Conservation (phyloP, 176 grass and related monocot genomes). For the Phoenix dactylifera region DNA sequence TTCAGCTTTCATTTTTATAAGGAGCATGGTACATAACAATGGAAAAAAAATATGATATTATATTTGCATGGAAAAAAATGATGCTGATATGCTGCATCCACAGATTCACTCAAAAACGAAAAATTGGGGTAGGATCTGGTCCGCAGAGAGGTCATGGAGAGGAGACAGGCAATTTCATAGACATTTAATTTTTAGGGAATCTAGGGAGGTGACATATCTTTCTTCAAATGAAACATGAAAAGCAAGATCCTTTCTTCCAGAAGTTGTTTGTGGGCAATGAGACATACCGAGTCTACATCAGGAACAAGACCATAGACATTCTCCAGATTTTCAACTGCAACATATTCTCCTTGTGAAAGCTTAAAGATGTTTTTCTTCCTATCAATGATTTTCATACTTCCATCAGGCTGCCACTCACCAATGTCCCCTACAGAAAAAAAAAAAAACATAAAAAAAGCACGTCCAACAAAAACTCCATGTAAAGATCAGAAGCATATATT, state of each 20-base stretch:
- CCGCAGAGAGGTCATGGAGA: too few relatives aligned
- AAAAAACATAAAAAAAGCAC: too few relatives aligned
- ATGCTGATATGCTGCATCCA: too few relatives aligned
- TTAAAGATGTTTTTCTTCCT: conserved; percentile 95
- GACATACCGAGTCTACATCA: conserved; percentile 61
- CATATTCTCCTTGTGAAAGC: conserved; percentile 90
- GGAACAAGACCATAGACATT: conserved; percentile 69
- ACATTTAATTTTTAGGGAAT: neutral
- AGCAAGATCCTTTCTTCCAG: neutral
- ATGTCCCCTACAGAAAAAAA: conserved; percentile 49
- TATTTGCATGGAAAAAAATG: too few relatives aligned
- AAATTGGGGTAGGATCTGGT: too few relatives aligned
- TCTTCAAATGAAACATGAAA: neutral
- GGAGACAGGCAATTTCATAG: too few relatives aligned
- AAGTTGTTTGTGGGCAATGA: neutral
- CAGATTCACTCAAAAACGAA: too few relatives aligned
- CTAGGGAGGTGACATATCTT: too few relatives aligned
- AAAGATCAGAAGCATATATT: conserved; percentile 1
- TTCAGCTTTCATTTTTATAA: too few relatives aligned
- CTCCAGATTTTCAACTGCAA: conserved; percentile 89
- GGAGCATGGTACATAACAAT: too few relatives aligned
- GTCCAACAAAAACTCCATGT: neutral
- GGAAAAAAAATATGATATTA: too few relatives aligned
- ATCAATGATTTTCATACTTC: conserved; percentile 90
- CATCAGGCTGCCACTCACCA: conserved; percentile 83